These are phyloP conservation scores for Leccinellum rugosiceps DNA, from an alignment of 768 basidiomycete genomes.

Conservation along the genomic window DNA sequence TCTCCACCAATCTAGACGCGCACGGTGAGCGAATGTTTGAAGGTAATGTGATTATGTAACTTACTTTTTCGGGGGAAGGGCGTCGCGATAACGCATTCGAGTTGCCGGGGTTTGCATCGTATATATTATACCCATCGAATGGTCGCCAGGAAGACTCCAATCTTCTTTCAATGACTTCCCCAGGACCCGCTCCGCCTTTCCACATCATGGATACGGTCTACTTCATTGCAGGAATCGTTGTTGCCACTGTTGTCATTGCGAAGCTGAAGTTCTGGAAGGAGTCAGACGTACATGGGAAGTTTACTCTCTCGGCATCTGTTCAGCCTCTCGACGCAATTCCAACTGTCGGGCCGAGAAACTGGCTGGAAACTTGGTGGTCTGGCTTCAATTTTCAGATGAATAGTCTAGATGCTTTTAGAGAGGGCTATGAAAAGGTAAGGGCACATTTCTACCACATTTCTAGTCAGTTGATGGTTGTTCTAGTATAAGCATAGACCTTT, in stretches of 20 bases:
- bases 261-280: not conserved
- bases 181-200: not conserved
- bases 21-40: not conserved
- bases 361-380: slow-evolving; percentile 31
- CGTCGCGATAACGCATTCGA: not conserved
- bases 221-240: not conserved
- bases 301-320: too few species aligned
- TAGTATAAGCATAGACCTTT: not conserved
- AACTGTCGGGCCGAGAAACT: slow-evolving; percentile 17
- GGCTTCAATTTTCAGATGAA: not conserved
- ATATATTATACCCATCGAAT: not conserved
- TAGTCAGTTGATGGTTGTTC: too few species aligned
- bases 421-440: not conserved
- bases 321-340: not conserved
- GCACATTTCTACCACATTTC: not conserved
- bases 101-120: not conserved
- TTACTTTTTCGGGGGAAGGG: not conserved
- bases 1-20: not conserved
- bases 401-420: not conserved
- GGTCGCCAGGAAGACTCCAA: not conserved
- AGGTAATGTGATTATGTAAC: not conserved
- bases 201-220: not conserved
- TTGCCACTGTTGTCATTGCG: not conserved
- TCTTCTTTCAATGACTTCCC: not conserved
- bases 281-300: not conserved